Percentiles rank a stretch among this genome's conserved stretches.
Conservation (phyloP, 1,284 basidiomycete genomes). For the Apiotrichum mycotoxinovorans region DNA sequence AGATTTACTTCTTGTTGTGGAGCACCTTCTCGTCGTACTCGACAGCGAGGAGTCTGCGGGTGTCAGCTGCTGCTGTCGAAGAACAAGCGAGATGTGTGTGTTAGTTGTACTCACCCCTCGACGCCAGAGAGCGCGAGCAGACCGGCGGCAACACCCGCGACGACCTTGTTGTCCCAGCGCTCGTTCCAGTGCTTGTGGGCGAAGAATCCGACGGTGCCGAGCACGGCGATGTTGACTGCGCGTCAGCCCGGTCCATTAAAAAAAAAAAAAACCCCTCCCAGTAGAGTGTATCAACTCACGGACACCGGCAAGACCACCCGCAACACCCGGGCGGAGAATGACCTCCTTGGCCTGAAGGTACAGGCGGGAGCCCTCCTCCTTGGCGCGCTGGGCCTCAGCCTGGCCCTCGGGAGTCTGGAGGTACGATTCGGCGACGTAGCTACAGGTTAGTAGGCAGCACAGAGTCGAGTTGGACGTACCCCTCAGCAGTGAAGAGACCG, state of each 20-base stretch:
- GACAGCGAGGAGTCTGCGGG: conserved; percentile 34
- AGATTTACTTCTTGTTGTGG: conserved; percentile 23
- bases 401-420: conserved; percentile 60
- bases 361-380: conserved; percentile 60
- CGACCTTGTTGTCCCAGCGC: conserved; percentile 67
- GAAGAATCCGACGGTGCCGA: conserved; percentile 66
- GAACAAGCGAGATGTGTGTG: background rate
- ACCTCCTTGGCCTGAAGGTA: conserved; percentile 62
- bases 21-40: conserved; percentile 42
- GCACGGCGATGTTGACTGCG: conserved; percentile 64
- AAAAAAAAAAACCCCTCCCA: conserved; percentile 18
- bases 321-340: conserved; percentile 64
- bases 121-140: conserved; percentile 63
- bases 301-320: conserved; percentile 64
- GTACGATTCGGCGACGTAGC: conserved; percentile 63
- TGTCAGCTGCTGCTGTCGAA: background rate
- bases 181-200: conserved; percentile 66
- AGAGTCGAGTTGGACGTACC: conserved; percentile 25
- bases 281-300: too few relatives aligned
- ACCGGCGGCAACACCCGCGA: conserved; percentile 63
- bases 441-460: conserved; percentile 15
- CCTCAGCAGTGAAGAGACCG: conserved; percentile 61
- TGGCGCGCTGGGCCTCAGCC: conserved; percentile 59
- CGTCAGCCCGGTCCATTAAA: background rate
- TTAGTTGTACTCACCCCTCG: conserved; percentile 60